These are phyloP conservation scores for Xylaria cubensis DNA, from an alignment of 495 filamentous ascomycete genomes.

Conservation along the genomic window DNA sequence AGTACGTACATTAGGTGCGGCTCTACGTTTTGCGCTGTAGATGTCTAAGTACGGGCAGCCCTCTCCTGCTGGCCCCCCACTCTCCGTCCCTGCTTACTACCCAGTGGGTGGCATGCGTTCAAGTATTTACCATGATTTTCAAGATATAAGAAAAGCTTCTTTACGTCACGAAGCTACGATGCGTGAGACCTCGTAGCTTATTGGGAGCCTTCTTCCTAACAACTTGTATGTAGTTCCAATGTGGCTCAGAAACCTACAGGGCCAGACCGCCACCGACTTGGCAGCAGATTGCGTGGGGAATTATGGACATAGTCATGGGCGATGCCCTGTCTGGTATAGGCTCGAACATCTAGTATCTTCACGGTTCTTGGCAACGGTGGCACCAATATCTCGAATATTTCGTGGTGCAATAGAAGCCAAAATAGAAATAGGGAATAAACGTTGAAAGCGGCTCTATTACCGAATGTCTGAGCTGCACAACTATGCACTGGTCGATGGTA, in stretches of 20 bases:
- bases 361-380: not conserved
- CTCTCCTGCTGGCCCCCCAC: not conserved
- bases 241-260: not conserved
- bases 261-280: not conserved
- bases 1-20: not conserved
- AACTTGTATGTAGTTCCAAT: not conserved
- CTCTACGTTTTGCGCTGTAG: not conserved
- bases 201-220: not conserved
- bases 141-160: not conserved
- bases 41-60: not conserved
- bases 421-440: not conserved
- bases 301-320: not conserved
- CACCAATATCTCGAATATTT: not conserved
- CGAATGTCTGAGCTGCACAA: not conserved
- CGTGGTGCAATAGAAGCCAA: not conserved
- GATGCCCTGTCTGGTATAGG: not conserved
- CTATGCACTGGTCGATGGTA: not conserved
- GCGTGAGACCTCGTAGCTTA: not conserved
- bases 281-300: not conserved
- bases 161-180: not conserved
- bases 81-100: not conserved
- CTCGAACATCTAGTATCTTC: not conserved
- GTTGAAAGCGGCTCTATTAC: not conserved
- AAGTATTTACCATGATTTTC: not conserved
- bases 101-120: not conserved